These are phyloP conservation scores for Dryadomyces quercus-mongolicae DNA, from an alignment of 2,329 filamentous ascomycete species.

Conservation along the genomic window DNA sequence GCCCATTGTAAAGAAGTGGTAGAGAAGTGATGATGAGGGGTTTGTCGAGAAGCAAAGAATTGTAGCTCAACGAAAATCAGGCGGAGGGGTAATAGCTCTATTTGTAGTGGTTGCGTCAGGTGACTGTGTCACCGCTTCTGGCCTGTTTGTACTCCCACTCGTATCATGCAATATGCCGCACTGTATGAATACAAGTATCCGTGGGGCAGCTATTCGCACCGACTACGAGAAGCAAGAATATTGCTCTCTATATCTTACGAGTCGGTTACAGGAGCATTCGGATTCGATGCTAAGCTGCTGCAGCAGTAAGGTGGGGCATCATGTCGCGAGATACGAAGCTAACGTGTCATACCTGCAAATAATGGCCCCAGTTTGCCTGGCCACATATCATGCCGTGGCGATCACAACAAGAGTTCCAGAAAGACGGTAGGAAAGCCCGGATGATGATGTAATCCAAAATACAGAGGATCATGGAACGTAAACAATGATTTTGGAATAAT, in stretches of 20 bases:
- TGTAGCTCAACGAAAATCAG: neutral
- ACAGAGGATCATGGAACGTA: neutral
- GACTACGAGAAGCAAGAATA: neutral
- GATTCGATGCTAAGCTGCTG: neutral
- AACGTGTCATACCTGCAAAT: neutral
- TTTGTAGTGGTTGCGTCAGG: slow-evolving; percentile 2
- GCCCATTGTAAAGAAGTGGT: slow-evolving; percentile 15
- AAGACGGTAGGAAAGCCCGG: neutral
- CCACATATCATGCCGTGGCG: neutral
- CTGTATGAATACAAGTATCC: neutral
- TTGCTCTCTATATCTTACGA: neutral
- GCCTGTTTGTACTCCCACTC: neutral
- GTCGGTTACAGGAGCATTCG: neutral
- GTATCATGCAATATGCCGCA: neutral
- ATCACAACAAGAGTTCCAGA: neutral
- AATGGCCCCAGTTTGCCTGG: neutral
- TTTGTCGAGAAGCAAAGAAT: slow-evolving; percentile 1
- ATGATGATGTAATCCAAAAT: neutral
- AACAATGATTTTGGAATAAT: neutral
- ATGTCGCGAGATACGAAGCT: neutral
- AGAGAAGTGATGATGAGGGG: neutral
- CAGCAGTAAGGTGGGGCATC: neutral
- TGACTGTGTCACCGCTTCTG: neutral
- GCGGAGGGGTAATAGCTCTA: slow-evolving; percentile 2
- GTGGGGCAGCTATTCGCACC: neutral